These are phyloP conservation scores for Cordyceps tenuipes DNA, from an alignment of 2,329 filamentous ascomycete genomes.

Conservation along the genomic window DNA sequence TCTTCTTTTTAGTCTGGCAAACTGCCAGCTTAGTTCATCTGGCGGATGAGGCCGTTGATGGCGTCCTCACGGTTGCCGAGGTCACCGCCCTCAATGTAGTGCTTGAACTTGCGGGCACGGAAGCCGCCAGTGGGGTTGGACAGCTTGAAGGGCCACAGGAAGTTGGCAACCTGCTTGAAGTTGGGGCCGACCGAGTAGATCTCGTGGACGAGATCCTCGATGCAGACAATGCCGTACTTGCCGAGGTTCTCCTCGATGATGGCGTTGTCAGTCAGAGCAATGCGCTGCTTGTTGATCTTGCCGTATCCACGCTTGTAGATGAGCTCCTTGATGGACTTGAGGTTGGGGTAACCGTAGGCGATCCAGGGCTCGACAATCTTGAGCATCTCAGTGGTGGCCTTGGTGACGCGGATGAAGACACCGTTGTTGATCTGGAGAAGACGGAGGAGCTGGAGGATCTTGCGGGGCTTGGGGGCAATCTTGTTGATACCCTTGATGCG, in stretches of 20 bases:
- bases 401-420: conserved; percentile 95
- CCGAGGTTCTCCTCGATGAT: conserved; percentile 95
- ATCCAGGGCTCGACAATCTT: conserved; percentile 99
- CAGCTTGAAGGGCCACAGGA: conserved; percentile 99
- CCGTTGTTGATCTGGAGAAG: conserved; percentile 99
- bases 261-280: conserved; percentile 93
- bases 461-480: conserved; percentile 99
- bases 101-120: conserved; percentile 95
- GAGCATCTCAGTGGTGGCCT: conserved; percentile 95
- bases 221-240: conserved; percentile 98
- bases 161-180: conserved; percentile 99
- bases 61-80: conserved; percentile 97
- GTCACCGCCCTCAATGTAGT: conserved; percentile 98
- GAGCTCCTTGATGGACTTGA: conserved; percentile 98
- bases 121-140: conserved; percentile 97
- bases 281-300: conserved; percentile 97
- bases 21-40: conserved; percentile 76
- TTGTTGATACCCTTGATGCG: conserved; percentile 99
- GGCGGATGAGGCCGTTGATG: conserved; percentile 92
- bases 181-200: conserved; percentile 98
- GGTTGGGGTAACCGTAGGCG: conserved; percentile 98
- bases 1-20: conserved; percentile 23
- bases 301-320: conserved; percentile 99
- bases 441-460: conserved; percentile 98
- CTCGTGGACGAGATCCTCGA: conserved; percentile 99